Base-by-base conservation (phyloP, 768 basidiomycete species). In the Suillus bovinus region DNA sequence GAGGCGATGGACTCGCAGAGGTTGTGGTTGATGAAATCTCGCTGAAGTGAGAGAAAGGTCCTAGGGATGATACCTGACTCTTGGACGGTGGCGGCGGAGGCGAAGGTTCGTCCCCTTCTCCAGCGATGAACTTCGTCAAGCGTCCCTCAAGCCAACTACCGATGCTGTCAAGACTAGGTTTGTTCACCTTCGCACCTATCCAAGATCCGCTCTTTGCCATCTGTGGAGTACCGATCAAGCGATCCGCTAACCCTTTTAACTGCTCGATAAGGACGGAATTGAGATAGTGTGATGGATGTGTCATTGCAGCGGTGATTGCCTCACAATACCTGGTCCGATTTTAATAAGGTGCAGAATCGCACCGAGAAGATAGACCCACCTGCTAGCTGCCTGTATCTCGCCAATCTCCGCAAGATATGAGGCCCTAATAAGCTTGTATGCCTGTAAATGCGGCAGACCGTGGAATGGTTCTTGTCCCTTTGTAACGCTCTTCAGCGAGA, bases 81-180 rank as follows among this genome's bases (percentile, higher is more conserved):
- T 66, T 70, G 1, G 67, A 58, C 7, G 79, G 74, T 38, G 41
- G 70, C 13, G 82, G 74, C 17, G 79, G 77, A 16, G 74, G 70
- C 29, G 74, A 67, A 11, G 78, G 72, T 36, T 76, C 74, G 42
- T 90, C 90, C n/a, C 81, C 84, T 58, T 97, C 95, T 2, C 96
- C 97, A 10, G 96, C 93, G 63, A 99, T 94, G 67, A 99, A 88
- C 71, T 96, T 96, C 17, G 94, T 94, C 70, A 99, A 86, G 20
- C 91, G 86, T 14, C 92, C 90, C 76, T 94, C 96, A 29, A 99
- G 81, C 90, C 95, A 98, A 49, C 87, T 89, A 31, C 95, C 91
- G 55, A 99, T 86, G 38, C 88, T 89, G 72, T 98, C 95, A 52
- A 99, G 81, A 63, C 92, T 96, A 3, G 97, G 95, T 69, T 96